These are phyloP conservation scores for Vigna reflexopilosa DNA, from an alignment of 306 rosid genomes.

Conservation along the genomic window DNA sequence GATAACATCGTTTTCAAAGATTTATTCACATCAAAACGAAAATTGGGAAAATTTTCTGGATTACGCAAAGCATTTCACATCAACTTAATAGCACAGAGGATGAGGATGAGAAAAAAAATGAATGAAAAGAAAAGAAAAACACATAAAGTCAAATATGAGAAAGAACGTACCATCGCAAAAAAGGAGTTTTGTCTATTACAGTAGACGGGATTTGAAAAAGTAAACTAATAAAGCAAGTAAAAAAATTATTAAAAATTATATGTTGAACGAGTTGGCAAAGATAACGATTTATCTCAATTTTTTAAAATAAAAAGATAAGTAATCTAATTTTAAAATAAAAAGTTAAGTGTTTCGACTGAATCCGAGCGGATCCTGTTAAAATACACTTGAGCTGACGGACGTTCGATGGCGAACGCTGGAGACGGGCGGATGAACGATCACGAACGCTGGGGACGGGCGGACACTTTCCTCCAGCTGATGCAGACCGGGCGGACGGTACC, in stretches of 20 bases:
- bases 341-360: too few species aligned
- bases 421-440: too few species aligned
- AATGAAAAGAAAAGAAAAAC: not conserved
- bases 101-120: not conserved
- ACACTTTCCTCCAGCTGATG: too few species aligned
- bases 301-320: not conserved
- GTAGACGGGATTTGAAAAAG: not conserved
- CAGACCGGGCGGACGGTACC: too few species aligned
- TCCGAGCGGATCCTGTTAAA: too few species aligned
- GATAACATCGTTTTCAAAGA: not conserved
- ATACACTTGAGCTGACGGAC: too few species aligned
- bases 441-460: too few species aligned
- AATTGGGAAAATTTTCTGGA: not conserved
- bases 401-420: too few species aligned
- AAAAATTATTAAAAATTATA: not conserved
- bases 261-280: not conserved
- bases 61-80: not conserved
- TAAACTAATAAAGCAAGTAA: not conserved
- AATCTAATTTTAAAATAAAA: not conserved
- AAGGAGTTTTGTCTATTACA: not conserved
- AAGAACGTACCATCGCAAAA: not conserved
- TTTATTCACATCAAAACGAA: not conserved
- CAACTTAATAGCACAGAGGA: not conserved
- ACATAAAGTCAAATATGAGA: not conserved
- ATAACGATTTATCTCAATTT: not conserved